phyloP scores from a whole-genome alignment of 345 rosid species.

The Hevea brasiliensis region DNA sequence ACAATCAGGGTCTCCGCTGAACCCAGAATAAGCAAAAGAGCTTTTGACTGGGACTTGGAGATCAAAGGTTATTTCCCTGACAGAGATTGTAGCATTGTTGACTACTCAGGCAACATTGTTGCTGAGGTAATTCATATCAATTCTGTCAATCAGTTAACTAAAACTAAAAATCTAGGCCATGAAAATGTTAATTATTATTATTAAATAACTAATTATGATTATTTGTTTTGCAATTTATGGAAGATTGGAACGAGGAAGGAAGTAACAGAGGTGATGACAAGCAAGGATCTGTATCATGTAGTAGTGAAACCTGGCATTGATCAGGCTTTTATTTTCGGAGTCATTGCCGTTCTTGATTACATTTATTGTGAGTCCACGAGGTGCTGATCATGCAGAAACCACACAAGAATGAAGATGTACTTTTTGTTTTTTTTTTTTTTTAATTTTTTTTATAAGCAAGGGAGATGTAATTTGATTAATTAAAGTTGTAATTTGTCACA shows the following conservation, averaged over 20 bases:
- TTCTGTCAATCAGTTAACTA: too few relatives aligned
- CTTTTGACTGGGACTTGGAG: constrained; percentile 46
- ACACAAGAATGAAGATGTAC: not conserved
- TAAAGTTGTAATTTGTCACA: too few relatives aligned
- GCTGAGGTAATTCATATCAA: constrained; percentile 48
- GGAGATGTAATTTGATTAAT: too few relatives aligned
- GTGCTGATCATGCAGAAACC: constrained; percentile 31
- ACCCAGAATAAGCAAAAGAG: constrained; percentile 27
- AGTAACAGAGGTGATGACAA: constrained; percentile 41
- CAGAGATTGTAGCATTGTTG: constrained; percentile 54
- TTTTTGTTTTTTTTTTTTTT: too few relatives aligned
- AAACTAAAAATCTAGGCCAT: too few relatives aligned
- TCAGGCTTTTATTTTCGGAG: constrained; percentile 73
- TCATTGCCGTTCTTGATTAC: constrained; percentile 70
- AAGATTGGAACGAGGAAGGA: constrained; percentile 60
- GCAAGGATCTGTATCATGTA: constrained; percentile 66
- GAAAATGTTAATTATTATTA: too few relatives aligned
- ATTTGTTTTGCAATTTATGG: too few relatives aligned
- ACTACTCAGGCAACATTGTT: constrained; percentile 43
- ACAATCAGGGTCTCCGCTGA: constrained; percentile 46
- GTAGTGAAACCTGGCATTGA: constrained; percentile 52
- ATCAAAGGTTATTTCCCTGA: constrained; percentile 69
- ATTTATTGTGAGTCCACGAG: constrained; percentile 75
- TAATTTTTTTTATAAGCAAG: too few relatives aligned
- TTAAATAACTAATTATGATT: too few relatives aligned